These are phyloP conservation scores for Aethionema arabicum DNA, from an alignment of 345 rosid genomes.

Conservation along the genomic window DNA sequence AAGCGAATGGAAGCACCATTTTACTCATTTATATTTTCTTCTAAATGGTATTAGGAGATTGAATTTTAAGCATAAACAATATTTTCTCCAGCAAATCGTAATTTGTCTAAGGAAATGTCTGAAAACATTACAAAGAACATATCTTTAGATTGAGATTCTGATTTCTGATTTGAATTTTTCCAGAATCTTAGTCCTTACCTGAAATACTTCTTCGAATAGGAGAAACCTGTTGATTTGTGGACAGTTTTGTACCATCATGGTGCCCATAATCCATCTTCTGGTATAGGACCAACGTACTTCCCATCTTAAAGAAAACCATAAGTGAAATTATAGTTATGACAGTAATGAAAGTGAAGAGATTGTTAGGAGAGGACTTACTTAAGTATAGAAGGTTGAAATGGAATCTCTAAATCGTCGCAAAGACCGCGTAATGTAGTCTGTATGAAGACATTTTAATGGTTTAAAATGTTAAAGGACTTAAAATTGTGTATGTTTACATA, in stretches of 20 bases:
- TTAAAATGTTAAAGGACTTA: slow-evolving; percentile 3
- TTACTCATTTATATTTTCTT: no score
- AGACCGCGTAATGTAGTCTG: slow-evolving; percentile 71
- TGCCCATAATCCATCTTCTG: slow-evolving; percentile 81
- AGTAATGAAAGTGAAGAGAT: not conserved
- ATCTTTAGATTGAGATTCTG: slow-evolving; percentile 4
- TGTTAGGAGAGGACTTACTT: slow-evolving; percentile 42
- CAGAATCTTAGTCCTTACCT: slow-evolving; percentile 40
- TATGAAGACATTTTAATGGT: slow-evolving; percentile 7
- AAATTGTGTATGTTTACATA: slow-evolving; percentile 21
- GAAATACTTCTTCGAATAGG: slow-evolving; percentile 48
- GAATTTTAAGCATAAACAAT: no score
- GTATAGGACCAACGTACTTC: slow-evolving; percentile 89
- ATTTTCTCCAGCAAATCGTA: slow-evolving; percentile 73
- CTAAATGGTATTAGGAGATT: no score
- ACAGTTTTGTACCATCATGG: slow-evolving; percentile 81
- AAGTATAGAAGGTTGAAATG: slow-evolving; percentile 74
- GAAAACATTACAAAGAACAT: slow-evolving; percentile 18
- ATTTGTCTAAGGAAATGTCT: slow-evolving; percentile 65
- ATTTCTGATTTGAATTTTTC: not conserved
- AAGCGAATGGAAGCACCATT: no score
- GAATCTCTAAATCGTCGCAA: slow-evolving; percentile 73
- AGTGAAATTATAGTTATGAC: not conserved
- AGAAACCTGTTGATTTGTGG: slow-evolving; percentile 61
- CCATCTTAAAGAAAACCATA: slow-evolving; percentile 55